A percentile compares a stretch with the other conserved stretches of the same genome.
Evolutionary conservation across 306 rosid genomes (phyloP).

Genomic region (Abrus precatorius): DNA sequence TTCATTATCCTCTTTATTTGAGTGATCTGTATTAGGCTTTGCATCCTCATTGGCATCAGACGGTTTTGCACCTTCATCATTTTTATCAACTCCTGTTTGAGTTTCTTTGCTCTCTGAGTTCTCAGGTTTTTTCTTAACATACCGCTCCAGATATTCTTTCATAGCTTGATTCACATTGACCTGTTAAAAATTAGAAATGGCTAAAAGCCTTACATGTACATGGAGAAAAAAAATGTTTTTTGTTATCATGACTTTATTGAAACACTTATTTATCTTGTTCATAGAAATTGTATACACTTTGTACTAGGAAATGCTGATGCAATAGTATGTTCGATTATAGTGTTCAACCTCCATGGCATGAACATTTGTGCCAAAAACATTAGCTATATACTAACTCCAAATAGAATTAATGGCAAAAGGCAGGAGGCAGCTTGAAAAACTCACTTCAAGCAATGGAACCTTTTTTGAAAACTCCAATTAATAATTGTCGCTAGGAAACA

Average conservation of each 20-base stretch:
- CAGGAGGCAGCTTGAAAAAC: slow-evolving; percentile 6
- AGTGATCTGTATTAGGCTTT: slow-evolving; percentile 58
- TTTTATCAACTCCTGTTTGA: slow-evolving; percentile 64
- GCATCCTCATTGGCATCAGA: slow-evolving; percentile 60
- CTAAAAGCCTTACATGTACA: slow-evolving; percentile 36
- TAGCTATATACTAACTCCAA: not conserved
- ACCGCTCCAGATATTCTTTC: slow-evolving; percentile 72
- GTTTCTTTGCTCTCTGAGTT: slow-evolving; percentile 72
- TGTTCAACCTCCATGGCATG: slow-evolving; percentile 16
- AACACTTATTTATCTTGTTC: slow-evolving; percentile 15
- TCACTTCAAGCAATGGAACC: slow-evolving; percentile 4
- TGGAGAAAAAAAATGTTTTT: not conserved
- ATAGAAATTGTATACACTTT: not conserved
- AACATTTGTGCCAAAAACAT: slow-evolving; percentile 20
- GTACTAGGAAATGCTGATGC: slow-evolving; percentile 1
- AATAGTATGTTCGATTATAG: slow-evolving; percentile 3
- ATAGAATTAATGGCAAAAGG: not conserved
- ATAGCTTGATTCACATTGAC: slow-evolving; percentile 78
- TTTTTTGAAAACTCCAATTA: not conserved
- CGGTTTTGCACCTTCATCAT: slow-evolving; percentile 56
- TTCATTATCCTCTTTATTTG: slow-evolving; percentile 69
- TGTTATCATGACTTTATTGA: not conserved
- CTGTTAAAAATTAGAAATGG: slow-evolving; percentile 54
- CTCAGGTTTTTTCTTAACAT: slow-evolving; percentile 77
- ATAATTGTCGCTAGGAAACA: not conserved